Evolutionary conservation across 805 yeast species (phyloP), one percentile per base, ranked within the genome.

Genomic region (Saccharomycopsis selenospora): DNA sequence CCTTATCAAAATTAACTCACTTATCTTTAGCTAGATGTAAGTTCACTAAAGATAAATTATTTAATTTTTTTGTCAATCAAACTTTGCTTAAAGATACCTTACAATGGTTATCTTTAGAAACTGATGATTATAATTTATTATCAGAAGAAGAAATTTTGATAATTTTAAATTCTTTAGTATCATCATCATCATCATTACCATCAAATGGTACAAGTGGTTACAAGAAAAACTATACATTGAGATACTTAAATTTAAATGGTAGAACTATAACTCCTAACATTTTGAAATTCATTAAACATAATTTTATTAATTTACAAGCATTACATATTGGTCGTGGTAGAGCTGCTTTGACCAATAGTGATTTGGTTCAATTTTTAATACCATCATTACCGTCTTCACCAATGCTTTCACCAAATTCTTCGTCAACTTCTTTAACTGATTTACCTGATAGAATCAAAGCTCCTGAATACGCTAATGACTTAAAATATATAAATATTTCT

Each of bases 201-300:
- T n/a, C n/a, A n/a, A n/a, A n/a, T n/a, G n/a, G n/a, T n/a, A n/a
- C n/a, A n/a, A n/a, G n/a, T n/a, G 40, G 27, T 17, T 5, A 18
- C 7, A 13, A 23, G 4, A 29, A 13, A 17, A 48, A 44, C 24
- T 27, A 25, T 13, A 22, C 40, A 11, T 45, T 48, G 24, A 27
- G 41, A 36, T 49, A 49, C 43, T 40, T 49, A 26, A 49, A 49
- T 26, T 36, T 49, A 17, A 49, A 49, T 30, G 48, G 48, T 3
- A 22, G 52, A n/a, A 11, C 36, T 33, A 36, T 41, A n/a, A 45
- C 42, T 18, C 22, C 22, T 11, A 23, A 27, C 7, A 27, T 49
- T 14, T 28, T 49, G 6, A 29, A 29, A n/a, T 49, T 40, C 26
- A 36, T 49, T 17, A 49, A 49, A 25, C 17, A 10, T 13, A 25